phyloP scores from a whole-genome alignment of 257 asterid species.

The Perilla frutescens region DNA sequence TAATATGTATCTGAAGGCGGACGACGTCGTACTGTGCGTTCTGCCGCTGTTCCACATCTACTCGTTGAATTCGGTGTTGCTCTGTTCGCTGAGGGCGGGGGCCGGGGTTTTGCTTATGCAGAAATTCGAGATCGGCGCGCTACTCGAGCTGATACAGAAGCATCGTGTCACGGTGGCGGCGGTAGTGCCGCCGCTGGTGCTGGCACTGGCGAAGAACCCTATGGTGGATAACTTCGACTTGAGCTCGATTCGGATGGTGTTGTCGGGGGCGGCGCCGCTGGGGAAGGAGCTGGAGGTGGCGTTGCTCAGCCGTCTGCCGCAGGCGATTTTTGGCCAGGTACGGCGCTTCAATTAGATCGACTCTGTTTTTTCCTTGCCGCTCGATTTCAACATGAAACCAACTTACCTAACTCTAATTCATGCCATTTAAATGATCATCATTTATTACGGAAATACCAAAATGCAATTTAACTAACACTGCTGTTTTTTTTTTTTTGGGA shows the following conservation, averaged over 20 bases:
- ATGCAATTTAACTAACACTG: not conserved
- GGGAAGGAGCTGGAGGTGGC: conserved; percentile 84
- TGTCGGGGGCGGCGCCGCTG: conserved; percentile 91
- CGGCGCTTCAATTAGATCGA: not conserved
- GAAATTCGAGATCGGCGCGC: conserved; percentile 68
- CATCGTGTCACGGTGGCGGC: conserved; percentile 77
- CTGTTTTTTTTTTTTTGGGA: too few species aligned
- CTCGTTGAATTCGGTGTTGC: conserved; percentile 64
- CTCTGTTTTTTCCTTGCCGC: not conserved
- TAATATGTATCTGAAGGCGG: conserved; percentile 52
- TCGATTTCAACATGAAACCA: not conserved
- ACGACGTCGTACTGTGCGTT: conserved; percentile 73
- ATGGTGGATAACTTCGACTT: conserved; percentile 68
- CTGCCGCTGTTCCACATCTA: conserved; percentile 79
- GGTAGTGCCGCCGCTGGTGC: conserved; percentile 83
- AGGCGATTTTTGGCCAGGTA: conserved; percentile 90
- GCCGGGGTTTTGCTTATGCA: conserved; percentile 67
- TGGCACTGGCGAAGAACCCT: conserved; percentile 79
- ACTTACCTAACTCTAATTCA: conserved; percentile 22
- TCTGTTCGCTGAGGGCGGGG: conserved; percentile 74
- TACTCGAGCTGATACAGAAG: conserved; percentile 66
- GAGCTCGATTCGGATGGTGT: conserved; percentile 68
- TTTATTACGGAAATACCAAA: not conserved
- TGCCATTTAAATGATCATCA: conserved; percentile 45
- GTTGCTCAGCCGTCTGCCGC: conserved; percentile 67